These are phyloP conservation scores for Cystobasidium slooffiae DNA, from an alignment of 1,284 basidiomycete species.

Conservation along the genomic window DNA sequence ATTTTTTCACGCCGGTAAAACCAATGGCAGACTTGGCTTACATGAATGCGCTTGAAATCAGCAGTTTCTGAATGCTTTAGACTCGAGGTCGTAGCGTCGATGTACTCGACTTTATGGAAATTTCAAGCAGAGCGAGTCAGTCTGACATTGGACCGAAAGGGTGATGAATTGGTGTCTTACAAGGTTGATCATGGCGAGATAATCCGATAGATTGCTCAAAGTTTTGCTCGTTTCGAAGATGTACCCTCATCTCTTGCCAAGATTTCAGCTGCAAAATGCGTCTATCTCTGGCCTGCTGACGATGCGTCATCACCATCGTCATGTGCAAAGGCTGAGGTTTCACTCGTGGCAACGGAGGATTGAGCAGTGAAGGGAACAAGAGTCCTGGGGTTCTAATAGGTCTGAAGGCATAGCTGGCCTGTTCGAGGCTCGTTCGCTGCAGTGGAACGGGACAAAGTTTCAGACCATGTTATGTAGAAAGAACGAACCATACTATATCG, in stretches of 20 bases:
- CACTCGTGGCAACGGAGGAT: conserved; percentile 73
- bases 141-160: too few species aligned
- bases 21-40: neutral
- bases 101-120: neutral
- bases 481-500: too few species aligned
- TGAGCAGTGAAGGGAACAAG: conserved; percentile 66
- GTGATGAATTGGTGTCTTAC: too few species aligned
- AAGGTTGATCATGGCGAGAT: too few species aligned
- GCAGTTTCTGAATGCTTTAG: neutral
- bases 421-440: conserved; percentile 9
- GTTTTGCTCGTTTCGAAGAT: neutral
- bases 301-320: conserved; percentile 69
- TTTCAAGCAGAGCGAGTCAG: too few species aligned
- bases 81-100: neutral
- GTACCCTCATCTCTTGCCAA: conserved; percentile 35
- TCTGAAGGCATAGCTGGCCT: neutral
- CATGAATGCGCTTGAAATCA: conserved; percentile 12
- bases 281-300: conserved; percentile 63
- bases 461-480: too few species aligned
- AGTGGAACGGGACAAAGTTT: neutral
- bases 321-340: conserved; percentile 73
- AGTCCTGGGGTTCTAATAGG: conserved; percentile 72
- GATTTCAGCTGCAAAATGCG: conserved; percentile 54
- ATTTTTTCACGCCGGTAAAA: neutral
- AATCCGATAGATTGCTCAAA: neutral